A percentile compares a stretch with the other conserved stretches of the same genome.
Evolutionary conservation across 768 basidiomycete genomes (phyloP).

Genomic region (Amanita subjunquillea): DNA sequence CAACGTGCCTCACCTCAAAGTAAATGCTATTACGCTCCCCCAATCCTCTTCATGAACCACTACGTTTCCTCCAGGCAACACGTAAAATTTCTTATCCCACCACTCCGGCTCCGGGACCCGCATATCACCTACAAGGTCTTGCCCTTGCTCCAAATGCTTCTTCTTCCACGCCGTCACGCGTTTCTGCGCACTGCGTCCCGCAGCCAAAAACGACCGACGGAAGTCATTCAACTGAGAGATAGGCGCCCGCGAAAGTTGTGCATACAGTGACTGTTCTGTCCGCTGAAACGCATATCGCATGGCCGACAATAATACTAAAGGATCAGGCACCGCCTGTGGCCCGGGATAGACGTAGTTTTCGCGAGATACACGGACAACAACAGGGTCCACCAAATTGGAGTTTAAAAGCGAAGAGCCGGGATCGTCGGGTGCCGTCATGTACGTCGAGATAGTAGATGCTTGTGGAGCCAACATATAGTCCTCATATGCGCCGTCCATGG

Average conservation of each 20-base stretch:
- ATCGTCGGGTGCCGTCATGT: background rate
- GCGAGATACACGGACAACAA: background rate
- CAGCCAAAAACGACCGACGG: constrained; percentile 42
- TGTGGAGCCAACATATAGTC: constrained; percentile 11
- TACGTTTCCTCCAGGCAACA: constrained; percentile 54
- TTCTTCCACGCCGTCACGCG: constrained; percentile 52
- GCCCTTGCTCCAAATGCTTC: constrained; percentile 19
- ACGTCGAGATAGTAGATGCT: constrained; percentile 5
- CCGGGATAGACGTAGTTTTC: background rate
- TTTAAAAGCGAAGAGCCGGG: background rate
- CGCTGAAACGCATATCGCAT: constrained; percentile 49
- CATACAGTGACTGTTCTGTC: constrained; percentile 49
- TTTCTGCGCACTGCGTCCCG: constrained; percentile 41
- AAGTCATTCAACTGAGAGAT: constrained; percentile 47
- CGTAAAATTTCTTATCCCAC: constrained; percentile 54
- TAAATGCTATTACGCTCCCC: constrained; percentile 42
- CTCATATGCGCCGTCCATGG: constrained; percentile 39
- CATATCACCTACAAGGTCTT: constrained; percentile 19
- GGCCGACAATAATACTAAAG: constrained; percentile 24
- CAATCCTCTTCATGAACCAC: constrained; percentile 63
- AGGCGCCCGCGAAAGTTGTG: constrained; percentile 38
- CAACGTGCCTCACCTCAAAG: too few relatives aligned
- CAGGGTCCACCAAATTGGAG: background rate
- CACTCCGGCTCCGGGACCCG: constrained; percentile 45
- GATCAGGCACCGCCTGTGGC: background rate